Percentiles rank a stretch among this genome's conserved stretches.
Evolutionary conservation across 371 early-diverging fungal species (phyloP).

Genomic region (Polyrhizophydium stewartii): DNA sequence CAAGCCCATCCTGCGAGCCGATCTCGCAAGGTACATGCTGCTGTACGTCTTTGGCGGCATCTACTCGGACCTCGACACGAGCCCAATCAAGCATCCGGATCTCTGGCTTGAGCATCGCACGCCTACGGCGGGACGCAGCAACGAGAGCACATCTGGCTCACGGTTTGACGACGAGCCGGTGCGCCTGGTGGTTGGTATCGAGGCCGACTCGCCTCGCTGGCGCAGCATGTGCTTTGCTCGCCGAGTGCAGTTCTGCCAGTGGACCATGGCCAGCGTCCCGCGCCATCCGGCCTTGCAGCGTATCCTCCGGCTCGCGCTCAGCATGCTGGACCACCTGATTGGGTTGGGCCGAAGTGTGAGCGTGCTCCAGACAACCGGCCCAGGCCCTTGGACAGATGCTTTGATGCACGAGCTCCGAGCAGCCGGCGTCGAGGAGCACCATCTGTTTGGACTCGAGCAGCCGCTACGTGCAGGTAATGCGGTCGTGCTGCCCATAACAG

Average conservation of each 20-base stretch:
- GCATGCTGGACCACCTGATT: background rate
- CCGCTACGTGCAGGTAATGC: background rate
- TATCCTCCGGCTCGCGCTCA: too few relatives aligned
- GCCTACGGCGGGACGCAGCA: too few relatives aligned
- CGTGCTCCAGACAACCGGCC: slow-evolving; percentile 1
- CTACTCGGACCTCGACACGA: background rate
- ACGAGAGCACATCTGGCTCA: too few relatives aligned
- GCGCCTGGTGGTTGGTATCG: background rate
- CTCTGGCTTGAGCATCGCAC: background rate
- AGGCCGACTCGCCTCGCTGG: background rate
- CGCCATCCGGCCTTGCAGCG: background rate
- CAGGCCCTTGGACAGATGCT: slow-evolving; percentile 5
- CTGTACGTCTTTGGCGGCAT: slow-evolving; percentile 18
- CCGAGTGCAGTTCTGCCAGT: slow-evolving; percentile 1
- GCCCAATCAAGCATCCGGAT: background rate
- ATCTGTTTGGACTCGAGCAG: background rate
- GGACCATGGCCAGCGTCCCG: slow-evolving; percentile 3
- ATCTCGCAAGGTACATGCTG: slow-evolving; percentile 10
- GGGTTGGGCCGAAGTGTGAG: background rate
- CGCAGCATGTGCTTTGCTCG: background rate
- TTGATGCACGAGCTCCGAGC: background rate
- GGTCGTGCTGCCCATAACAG: background rate
- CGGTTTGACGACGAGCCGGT: too few relatives aligned
- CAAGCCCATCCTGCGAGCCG: slow-evolving; percentile 5
- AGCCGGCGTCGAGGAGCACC: background rate